Evolutionary conservation across 2,329 filamentous ascomycete species (phyloP).

Genomic region (Septoria linicola): DNA sequence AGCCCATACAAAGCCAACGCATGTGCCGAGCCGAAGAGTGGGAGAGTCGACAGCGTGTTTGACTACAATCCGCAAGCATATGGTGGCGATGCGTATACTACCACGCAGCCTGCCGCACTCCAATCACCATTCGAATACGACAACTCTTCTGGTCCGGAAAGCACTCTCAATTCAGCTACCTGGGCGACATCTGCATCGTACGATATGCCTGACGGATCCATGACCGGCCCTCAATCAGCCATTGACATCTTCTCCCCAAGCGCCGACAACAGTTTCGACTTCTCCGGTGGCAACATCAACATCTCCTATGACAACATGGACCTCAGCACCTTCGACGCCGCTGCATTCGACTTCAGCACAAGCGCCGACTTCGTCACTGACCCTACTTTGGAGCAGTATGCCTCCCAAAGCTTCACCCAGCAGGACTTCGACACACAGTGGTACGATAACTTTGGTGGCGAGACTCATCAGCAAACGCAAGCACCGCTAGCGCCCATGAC

Average conservation of each 20-base stretch:
- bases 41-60: constrained; percentile 29
- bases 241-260: constrained; percentile 22
- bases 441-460: constrained; percentile 3
- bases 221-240: constrained; percentile 20
- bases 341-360: constrained; percentile 34
- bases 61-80: constrained; percentile 18
- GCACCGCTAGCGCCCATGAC: constrained; percentile 9
- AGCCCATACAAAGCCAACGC: neutral
- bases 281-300: constrained; percentile 42
- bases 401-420: constrained; percentile 5
- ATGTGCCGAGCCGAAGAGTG: constrained; percentile 16
- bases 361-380: constrained; percentile 26
- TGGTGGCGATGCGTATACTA: constrained; percentile 15
- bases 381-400: constrained; percentile 27
- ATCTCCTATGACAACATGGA: constrained; percentile 40
- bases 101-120: constrained; percentile 21
- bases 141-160: constrained; percentile 24
- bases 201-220: constrained; percentile 17
- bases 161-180: constrained; percentile 32
- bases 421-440: constrained; percentile 11
- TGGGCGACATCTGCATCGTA: constrained; percentile 24
- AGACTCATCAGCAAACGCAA: constrained; percentile 2
- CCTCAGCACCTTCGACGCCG: constrained; percentile 32
- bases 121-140: constrained; percentile 38
- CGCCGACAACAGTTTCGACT: constrained; percentile 42